A percentile compares a stretch with the other conserved stretches of the same genome.
Conservation (phyloP, 225 moss, liverwort and hornwort genomes). For the Antitrichia curtipendula region DNA sequence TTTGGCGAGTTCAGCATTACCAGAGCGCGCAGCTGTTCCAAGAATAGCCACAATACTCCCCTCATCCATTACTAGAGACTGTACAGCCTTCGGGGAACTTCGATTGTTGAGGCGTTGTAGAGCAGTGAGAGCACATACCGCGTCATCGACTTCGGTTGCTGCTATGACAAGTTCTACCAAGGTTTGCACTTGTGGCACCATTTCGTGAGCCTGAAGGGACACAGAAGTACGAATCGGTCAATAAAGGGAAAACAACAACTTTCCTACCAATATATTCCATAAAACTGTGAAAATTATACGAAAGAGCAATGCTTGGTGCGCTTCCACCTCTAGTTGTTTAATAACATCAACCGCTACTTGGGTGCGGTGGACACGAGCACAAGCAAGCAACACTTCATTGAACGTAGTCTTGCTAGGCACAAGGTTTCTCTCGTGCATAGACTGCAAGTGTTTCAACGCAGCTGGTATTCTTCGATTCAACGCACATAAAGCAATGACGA, state of each 20-base stretch:
- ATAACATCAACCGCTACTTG: conserved; percentile 43
- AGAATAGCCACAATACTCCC: conserved; percentile 65
- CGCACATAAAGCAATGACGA: conserved; percentile 82
- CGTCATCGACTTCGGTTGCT: conserved; percentile 65
- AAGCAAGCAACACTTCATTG: conserved; percentile 72
- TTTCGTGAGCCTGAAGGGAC: conserved; percentile 39
- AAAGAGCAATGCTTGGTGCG: not conserved
- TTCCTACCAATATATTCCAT: not conserved
- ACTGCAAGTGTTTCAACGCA: conserved; percentile 57
- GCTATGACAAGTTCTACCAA: conserved; percentile 48
- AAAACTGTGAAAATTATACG: not conserved
- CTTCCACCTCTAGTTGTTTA: conserved; percentile 68
- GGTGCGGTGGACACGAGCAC: conserved; percentile 38
- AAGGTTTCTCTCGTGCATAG: conserved; percentile 53
- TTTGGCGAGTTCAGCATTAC: conserved; percentile 28
- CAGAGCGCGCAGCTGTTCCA: conserved; percentile 60
- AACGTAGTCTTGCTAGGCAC: conserved; percentile 82
- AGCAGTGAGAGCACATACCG: conserved; percentile 49
- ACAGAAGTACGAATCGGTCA: not conserved
- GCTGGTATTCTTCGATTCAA: conserved; percentile 60
- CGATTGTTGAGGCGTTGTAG: conserved; percentile 27
- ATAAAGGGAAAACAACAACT: not conserved
- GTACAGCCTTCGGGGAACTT: not conserved
- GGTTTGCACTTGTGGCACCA: conserved; percentile 38
- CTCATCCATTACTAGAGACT: conserved; percentile 61